Percentiles rank a stretch among this genome's conserved stretches.
Conservation (phyloP, 2,329 filamentous ascomycete genomes). For the Ramularia collo-cygni region DNA sequence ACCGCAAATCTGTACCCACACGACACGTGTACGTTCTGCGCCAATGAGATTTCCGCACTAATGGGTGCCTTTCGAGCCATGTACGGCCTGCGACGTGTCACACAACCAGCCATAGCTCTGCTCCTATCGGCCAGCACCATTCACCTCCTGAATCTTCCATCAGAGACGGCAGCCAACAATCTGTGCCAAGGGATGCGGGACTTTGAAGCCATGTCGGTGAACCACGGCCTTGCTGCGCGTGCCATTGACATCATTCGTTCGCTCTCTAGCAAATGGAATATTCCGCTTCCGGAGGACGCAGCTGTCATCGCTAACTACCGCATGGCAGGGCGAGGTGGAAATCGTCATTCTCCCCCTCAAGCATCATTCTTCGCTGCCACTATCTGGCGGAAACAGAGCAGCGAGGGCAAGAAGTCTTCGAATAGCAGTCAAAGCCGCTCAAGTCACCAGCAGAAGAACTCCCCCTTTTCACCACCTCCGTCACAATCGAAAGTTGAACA, state of each 20-base stretch:
- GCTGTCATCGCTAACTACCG: constrained; percentile 25
- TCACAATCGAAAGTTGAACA: constrained; percentile 11
- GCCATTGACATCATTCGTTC: constrained; percentile 38
- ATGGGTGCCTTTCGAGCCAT: constrained; percentile 37
- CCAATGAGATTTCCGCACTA: constrained; percentile 39
- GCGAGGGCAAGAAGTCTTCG: constrained; percentile 18
- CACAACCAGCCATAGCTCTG: constrained; percentile 34
- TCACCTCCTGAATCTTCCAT: constrained; percentile 40
- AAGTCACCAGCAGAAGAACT: constrained; percentile 5
- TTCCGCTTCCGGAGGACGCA: constrained; percentile 35
- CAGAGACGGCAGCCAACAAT: constrained; percentile 30
- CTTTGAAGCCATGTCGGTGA: constrained; percentile 37
- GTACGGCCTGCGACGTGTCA: constrained; percentile 38
- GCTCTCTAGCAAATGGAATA: constrained; percentile 38
- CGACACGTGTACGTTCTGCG: constrained; percentile 54
- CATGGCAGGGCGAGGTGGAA: constrained; percentile 6
- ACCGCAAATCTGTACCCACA: constrained; percentile 57
- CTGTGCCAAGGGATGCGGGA: constrained; percentile 38
- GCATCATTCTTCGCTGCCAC: constrained; percentile 27
- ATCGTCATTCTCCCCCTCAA: constrained; percentile 17
- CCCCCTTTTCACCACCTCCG: constrained; percentile 19
- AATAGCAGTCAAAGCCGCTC: constrained; percentile 7
- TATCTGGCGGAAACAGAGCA: constrained; percentile 21
- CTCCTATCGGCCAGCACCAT: constrained; percentile 39
- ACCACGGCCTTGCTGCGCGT: constrained; percentile 38